phyloP scores from a whole-genome alignment of 2,329 filamentous ascomycete genomes.

The Microdochium trichocladiopsis region DNA sequence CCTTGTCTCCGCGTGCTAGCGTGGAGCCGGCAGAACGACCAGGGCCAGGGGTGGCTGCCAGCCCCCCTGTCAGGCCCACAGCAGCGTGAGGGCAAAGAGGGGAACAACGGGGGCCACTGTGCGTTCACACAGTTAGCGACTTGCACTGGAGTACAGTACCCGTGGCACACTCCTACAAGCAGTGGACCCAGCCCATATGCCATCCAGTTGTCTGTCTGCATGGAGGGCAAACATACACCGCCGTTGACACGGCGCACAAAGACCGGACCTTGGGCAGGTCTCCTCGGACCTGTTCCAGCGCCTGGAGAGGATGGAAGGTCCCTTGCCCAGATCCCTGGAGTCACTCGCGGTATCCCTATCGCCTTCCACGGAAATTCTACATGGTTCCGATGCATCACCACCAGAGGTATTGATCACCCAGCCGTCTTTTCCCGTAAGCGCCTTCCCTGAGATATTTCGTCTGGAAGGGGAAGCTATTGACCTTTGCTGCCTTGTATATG shows the following conservation, averaged over 20 bases:
- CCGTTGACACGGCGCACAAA: not conserved
- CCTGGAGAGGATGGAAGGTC: not conserved
- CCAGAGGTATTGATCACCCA: too few species aligned
- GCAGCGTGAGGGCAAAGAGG: not conserved
- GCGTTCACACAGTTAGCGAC: not conserved
- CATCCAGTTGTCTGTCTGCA: not conserved
- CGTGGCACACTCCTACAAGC: not conserved
- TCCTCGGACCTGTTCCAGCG: not conserved
- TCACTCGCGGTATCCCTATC: too few species aligned
- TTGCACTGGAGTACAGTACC: not conserved
- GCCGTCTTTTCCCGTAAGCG: too few species aligned
- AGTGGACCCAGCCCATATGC: not conserved
- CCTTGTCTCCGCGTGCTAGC: not conserved
- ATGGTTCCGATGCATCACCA: too few species aligned
- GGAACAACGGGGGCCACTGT: not conserved
- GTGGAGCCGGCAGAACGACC: not conserved
- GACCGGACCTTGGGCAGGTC: not conserved
- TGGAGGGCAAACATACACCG: not conserved
- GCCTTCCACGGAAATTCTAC: too few species aligned
- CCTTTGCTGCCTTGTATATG: too few species aligned
- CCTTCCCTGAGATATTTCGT: too few species aligned
- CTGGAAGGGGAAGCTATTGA: too few species aligned
- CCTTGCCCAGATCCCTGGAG: too few species aligned
- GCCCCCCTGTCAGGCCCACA: not conserved
- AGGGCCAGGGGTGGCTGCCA: not conserved